These are phyloP conservation scores for Leccinum pellstonianum DNA, from an alignment of 768 basidiomycete species.

Conservation along the genomic window DNA sequence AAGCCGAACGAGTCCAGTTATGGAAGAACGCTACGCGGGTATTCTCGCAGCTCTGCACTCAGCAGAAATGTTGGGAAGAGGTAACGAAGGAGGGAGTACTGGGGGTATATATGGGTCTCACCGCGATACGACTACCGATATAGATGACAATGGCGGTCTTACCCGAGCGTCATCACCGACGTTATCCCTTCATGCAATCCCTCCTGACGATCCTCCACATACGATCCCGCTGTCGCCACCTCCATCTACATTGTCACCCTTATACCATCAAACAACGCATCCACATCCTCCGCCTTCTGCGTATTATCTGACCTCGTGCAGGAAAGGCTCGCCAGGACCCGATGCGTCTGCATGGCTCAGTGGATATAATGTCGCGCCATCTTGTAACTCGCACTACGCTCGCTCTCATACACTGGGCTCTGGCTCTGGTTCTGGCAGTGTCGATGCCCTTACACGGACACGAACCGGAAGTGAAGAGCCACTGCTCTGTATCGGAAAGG, in stretches of 20 bases:
- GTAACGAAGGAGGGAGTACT: constrained; percentile 28
- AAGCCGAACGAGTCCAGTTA: constrained; percentile 1
- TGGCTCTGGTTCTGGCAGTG: constrained; percentile 25
- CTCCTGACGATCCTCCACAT: constrained; percentile 17
- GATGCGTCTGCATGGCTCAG: constrained; percentile 27
- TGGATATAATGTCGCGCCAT: constrained; percentile 27
- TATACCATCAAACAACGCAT: constrained; percentile 8
- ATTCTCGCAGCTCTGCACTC: constrained; percentile 27
- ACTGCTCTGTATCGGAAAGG: constrained; percentile 20
- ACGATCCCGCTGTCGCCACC: constrained; percentile 27
- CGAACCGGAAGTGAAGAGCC: constrained; percentile 33
- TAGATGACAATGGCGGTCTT: constrained; percentile 10
- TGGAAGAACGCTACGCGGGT: constrained; percentile 29
- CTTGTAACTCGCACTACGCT: constrained; percentile 27
- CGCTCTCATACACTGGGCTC: constrained; percentile 31
- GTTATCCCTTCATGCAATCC: constrained; percentile 17
- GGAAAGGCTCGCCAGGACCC: constrained; percentile 30
- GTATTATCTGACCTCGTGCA: constrained; percentile 14
- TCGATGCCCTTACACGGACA: constrained; percentile 29
- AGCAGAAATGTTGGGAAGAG: constrained; percentile 11
- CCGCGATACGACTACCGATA: constrained; percentile 8
- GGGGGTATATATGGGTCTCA: constrained; percentile 29
- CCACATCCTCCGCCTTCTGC: constrained; percentile 28
- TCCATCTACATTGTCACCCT: constrained; percentile 10
- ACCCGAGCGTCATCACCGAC: constrained; percentile 26